These are phyloP conservation scores for Xylaria arbuscula DNA, from an alignment of 2,329 filamentous ascomycete species.

Conservation along the genomic window DNA sequence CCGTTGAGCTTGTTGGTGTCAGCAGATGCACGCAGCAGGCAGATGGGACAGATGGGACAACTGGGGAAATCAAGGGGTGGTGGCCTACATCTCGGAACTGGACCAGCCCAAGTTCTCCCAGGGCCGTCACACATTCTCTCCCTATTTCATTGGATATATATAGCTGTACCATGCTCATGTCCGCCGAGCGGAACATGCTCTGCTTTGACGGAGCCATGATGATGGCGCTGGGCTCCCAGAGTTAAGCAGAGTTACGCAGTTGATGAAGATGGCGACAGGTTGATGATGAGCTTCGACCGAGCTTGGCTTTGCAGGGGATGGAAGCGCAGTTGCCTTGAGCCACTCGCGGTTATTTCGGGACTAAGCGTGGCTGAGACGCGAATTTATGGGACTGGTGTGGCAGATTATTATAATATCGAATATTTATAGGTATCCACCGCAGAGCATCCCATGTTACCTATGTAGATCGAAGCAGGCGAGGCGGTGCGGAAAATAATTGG, in stretches of 20 bases:
- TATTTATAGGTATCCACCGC: not conserved
- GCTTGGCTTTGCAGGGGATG: conserved; percentile 30
- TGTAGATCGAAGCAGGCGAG: too few species aligned
- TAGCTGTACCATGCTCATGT: conserved; percentile 99
- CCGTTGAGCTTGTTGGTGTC: conserved; percentile 78
- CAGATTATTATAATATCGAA: not conserved
- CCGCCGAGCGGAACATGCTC: conserved; percentile 99
- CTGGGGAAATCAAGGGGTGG: conserved; percentile 35
- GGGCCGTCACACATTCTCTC: conserved; percentile 93
- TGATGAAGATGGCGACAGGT: conserved; percentile 38
- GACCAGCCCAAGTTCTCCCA: conserved; percentile 95
- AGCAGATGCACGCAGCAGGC: conserved; percentile 35
- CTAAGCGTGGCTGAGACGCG: conserved; percentile 24
- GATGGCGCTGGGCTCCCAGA: conserved; percentile 45
- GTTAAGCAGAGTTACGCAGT: conserved; percentile 38
- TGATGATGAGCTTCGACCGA: conserved; percentile 41
- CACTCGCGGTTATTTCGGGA: conserved; percentile 25
- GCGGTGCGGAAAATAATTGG: too few species aligned
- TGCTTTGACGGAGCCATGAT: conserved; percentile 77
- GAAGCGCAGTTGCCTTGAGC: conserved; percentile 42
- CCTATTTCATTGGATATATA: conserved; percentile 99
- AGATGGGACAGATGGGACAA: not conserved
- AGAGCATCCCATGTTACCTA: not conserved
- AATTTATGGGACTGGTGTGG: not conserved
- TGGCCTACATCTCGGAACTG: conserved; percentile 93